Evolutionary conservation across 352 stramenopile species (phyloP).

Genomic region (Phytophthora meadii): DNA sequence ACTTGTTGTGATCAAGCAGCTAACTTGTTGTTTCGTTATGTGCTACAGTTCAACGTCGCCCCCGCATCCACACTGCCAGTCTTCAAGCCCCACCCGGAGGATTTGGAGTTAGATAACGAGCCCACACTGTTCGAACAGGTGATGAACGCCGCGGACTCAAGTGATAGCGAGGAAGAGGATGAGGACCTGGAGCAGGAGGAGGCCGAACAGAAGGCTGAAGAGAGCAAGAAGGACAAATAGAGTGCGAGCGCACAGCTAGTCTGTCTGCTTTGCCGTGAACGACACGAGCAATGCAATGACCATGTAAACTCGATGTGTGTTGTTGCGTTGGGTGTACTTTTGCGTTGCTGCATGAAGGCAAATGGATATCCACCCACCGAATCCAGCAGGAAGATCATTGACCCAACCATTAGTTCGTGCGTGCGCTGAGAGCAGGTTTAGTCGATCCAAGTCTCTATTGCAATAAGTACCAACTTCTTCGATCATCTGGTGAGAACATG

Average conservation of each 20-base stretch:
- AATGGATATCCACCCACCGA: neutral
- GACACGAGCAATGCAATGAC: constrained; percentile 26
- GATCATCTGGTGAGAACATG: constrained; percentile 5
- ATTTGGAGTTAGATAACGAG: constrained; percentile 99
- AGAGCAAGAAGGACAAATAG: constrained; percentile 78
- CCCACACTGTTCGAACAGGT: constrained; percentile 99
- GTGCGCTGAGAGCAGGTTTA: constrained; percentile 13
- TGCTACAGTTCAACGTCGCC: constrained; percentile 91
- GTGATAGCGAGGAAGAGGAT: constrained; percentile 88
- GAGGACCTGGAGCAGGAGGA: constrained; percentile 59
- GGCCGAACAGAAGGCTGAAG: constrained; percentile 63
- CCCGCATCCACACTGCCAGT: constrained; percentile 93
- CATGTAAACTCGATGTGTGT: constrained; percentile 32
- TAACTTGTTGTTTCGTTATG: constrained; percentile 12
- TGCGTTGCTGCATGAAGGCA: constrained; percentile 1
- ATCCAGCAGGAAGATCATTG: neutral
- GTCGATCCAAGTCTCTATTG: constrained; percentile 17
- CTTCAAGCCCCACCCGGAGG: constrained; percentile 97
- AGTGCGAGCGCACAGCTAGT: constrained; percentile 37
- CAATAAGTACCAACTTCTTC: neutral
- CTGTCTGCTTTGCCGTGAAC: constrained; percentile 39
- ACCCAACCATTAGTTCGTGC: neutral
- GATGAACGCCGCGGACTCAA: constrained; percentile 87
- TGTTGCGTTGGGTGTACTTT: constrained; percentile 25
- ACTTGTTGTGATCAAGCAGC: constrained; percentile 4